Evolutionary conservation across 2,329 filamentous ascomycete genomes (phyloP).

Genomic region (Colletotrichum musae): DNA sequence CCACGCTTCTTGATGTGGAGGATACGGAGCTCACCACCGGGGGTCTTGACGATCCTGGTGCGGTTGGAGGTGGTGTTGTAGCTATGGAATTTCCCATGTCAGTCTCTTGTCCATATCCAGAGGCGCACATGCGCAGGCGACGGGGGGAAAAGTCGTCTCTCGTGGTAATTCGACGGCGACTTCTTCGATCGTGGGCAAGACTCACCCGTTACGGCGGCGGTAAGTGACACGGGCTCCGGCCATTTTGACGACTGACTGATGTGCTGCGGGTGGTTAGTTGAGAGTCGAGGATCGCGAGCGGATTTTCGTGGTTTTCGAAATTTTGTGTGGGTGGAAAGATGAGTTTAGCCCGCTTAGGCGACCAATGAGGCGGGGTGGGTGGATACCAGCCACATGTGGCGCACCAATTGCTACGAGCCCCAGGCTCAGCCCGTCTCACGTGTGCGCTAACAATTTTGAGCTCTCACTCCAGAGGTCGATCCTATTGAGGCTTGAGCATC

Average conservation of each 20-base stretch:
- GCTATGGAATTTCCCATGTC: constrained; percentile 61
- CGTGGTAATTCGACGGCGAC: constrained; percentile 17
- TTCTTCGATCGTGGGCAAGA: constrained; percentile 45
- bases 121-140: not conserved
- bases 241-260: constrained; percentile 66
- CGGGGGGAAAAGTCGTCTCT: constrained; percentile 13
- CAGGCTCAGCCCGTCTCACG: constrained; percentile 27
- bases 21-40: constrained; percentile 94
- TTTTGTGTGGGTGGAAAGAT: constrained; percentile 30
- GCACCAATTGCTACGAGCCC: not conserved
- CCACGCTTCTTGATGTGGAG: constrained; percentile 99
- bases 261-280: constrained; percentile 52
- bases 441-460: constrained; percentile 13
- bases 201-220: constrained; percentile 86
- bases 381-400: constrained; percentile 30
- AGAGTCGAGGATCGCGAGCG: constrained; percentile 35
- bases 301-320: constrained; percentile 15
- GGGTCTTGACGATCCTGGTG: constrained; percentile 95
- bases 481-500: not conserved
- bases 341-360: constrained; percentile 50
- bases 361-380: constrained; percentile 51
- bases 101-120: constrained; percentile 40
- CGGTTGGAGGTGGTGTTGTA: constrained; percentile 99
- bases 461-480: not conserved
- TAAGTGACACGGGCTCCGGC: constrained; percentile 73